Percentiles rank a stretch among this genome's conserved stretches.
phyloP scores from a whole-genome alignment of 208 protist species.

The Kentomonas sorsogonicus region DNA sequence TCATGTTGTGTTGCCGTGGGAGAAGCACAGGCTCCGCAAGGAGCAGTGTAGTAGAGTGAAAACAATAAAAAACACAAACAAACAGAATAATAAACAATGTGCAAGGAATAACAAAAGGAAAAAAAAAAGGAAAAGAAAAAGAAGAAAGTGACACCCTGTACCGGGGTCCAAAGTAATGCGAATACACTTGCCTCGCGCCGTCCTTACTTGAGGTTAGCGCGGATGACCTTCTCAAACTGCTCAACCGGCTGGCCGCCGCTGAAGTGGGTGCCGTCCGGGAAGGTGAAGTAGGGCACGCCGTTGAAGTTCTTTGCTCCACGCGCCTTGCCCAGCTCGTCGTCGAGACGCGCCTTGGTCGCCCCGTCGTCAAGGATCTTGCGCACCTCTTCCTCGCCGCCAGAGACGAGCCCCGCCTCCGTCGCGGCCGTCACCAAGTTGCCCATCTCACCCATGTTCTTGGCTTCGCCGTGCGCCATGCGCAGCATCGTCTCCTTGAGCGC shows the following conservation, averaged over 20 bases:
- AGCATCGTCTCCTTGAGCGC: conserved; percentile 32
- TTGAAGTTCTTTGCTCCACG: conserved; percentile 17
- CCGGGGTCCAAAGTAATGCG: too few relatives aligned
- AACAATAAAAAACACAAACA: too few relatives aligned
- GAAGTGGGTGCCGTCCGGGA: conserved; percentile 25
- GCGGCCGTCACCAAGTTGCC: conserved; percentile 15
- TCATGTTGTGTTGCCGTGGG: too few relatives aligned
- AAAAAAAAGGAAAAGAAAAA: too few relatives aligned
- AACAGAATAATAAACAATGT: too few relatives aligned
- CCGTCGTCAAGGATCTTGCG: conserved; percentile 10
- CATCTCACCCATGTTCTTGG: conserved; percentile 26
- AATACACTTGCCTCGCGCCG: too few relatives aligned
- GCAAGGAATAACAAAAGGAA: too few relatives aligned
- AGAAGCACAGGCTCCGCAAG: too few relatives aligned
- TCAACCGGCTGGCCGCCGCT: conserved; percentile 28
- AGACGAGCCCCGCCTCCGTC: conserved; percentile 20
- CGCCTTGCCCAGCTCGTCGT: conserved; percentile 12
- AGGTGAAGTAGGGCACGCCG: conserved; percentile 27
- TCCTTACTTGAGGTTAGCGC: too few relatives aligned
- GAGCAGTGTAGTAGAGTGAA: too few relatives aligned
- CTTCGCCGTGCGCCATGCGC: conserved; percentile 31
- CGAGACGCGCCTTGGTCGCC: conserved; percentile 16
- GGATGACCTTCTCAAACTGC: conserved; percentile 27
- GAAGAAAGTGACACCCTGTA: too few relatives aligned
- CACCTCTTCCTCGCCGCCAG: conserved; percentile 17